Evolutionary conservation across 495 filamentous ascomycete genomes (phyloP).

Genomic region (Aspergillus heteromorphus): DNA sequence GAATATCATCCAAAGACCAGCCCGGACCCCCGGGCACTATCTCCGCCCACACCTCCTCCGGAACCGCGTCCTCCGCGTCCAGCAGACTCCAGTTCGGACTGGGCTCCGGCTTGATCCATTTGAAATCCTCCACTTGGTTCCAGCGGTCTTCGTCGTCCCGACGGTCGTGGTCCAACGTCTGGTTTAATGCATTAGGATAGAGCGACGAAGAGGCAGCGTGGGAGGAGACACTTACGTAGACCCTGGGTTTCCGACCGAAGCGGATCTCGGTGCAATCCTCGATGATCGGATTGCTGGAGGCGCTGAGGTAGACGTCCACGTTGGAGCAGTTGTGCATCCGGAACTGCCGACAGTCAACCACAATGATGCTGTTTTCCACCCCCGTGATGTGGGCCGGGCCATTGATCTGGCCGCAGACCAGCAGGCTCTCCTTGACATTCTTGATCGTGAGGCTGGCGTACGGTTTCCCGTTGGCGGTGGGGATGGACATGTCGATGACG

Average conservation of each 20-base stretch:
- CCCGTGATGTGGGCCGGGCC: slow-evolving; percentile 79
- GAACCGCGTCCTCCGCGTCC: slow-evolving; percentile 52
- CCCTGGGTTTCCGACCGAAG: slow-evolving; percentile 68
- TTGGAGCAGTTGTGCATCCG: slow-evolving; percentile 82
- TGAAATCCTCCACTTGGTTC: slow-evolving; percentile 93
- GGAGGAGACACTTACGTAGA: slow-evolving; percentile 51
- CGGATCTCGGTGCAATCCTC: slow-evolving; percentile 76
- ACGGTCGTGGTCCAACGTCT: slow-evolving; percentile 37
- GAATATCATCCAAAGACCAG: slow-evolving; percentile 60
- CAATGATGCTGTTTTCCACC: slow-evolving; percentile 65
- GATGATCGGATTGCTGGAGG: slow-evolving; percentile 82
- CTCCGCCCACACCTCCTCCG: slow-evolving; percentile 63
- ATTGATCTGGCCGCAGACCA: slow-evolving; percentile 70
- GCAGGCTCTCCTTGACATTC: slow-evolving; percentile 58
- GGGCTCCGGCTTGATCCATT: slow-evolving; percentile 81
- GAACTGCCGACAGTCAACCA: slow-evolving; percentile 75
- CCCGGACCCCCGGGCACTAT: slow-evolving; percentile 60
- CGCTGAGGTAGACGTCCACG: slow-evolving; percentile 77
- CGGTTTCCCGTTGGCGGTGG: slow-evolving; percentile 54
- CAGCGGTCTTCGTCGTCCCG: slow-evolving; percentile 57
- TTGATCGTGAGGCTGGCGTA: slow-evolving; percentile 73
- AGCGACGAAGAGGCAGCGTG: not conserved
- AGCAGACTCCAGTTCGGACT: slow-evolving; percentile 87
- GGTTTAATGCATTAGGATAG: not conserved
- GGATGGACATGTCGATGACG: slow-evolving; percentile 72